Percentiles rank a stretch among this genome's conserved stretches.
These are phyloP conservation scores for Tillandsia fasciculata DNA, from an alignment of 176 grass and related monocot genomes.

Conservation along the genomic window DNA sequence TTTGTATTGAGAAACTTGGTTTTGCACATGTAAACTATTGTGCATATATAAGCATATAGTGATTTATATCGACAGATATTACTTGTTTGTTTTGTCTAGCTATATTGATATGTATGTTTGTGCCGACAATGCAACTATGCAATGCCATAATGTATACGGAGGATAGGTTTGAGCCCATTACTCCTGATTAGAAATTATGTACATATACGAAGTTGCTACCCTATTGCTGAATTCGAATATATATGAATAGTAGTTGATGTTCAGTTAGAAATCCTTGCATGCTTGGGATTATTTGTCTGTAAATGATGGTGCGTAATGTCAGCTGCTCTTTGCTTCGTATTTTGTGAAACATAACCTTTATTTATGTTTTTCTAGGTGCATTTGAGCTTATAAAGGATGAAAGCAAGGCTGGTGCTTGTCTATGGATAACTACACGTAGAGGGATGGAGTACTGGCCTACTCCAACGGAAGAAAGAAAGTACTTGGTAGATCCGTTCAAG, in stretches of 20 bases:
- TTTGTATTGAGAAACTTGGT: neutral
- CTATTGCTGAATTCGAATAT: neutral
- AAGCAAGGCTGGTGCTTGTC: slow-evolving; percentile 86
- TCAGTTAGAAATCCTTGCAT: neutral
- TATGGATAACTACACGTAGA: slow-evolving; percentile 82
- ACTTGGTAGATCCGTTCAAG: slow-evolving; percentile 33
- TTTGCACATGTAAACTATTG: neutral
- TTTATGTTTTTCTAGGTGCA: slow-evolving; percentile 29
- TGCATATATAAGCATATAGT: neutral
- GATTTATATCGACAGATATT: too few relatives aligned
- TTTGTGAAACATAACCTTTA: neutral
- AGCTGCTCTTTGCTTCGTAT: neutral
- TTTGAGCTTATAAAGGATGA: slow-evolving; percentile 93
- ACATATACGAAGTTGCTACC: neutral
- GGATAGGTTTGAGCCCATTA: neutral
- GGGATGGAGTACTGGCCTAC: slow-evolving; percentile 93
- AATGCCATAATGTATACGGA: neutral
- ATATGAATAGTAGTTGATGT: neutral
- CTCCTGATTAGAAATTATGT: neutral
- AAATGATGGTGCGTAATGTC: neutral
- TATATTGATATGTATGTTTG: neutral
- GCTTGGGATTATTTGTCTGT: neutral
- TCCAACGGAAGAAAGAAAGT: slow-evolving; percentile 51
- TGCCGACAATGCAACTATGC: neutral
- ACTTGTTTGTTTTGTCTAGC: neutral